Evolutionary conservation across 352 stramenopile species (phyloP).

Genomic region (Phytophthora lateralis): DNA sequence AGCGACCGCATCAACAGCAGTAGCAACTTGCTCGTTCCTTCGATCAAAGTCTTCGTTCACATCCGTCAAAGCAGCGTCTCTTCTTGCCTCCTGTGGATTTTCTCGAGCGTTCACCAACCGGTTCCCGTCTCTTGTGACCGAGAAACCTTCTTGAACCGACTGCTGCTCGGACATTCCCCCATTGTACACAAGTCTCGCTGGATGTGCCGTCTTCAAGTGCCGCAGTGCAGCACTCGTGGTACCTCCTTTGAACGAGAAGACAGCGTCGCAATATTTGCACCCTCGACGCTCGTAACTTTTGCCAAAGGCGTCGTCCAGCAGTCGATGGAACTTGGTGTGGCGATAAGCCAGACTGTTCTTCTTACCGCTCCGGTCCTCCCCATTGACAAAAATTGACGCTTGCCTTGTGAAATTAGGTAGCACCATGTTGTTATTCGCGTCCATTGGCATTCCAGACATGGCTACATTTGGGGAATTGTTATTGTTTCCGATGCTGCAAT

Average conservation of each 20-base stretch:
- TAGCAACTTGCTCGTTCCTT: neutral
- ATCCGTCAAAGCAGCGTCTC: neutral
- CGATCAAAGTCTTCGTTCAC: neutral
- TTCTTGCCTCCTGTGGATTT: neutral
- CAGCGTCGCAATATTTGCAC: constrained; percentile 50
- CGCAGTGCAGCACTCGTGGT: constrained; percentile 59
- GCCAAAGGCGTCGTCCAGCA: constrained; percentile 31
- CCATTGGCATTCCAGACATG: constrained; percentile 4
- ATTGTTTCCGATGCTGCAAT: neutral
- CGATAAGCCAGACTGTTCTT: constrained; percentile 44
- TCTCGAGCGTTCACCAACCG: too few relatives aligned
- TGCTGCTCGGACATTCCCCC: neutral
- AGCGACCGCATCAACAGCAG: neutral
- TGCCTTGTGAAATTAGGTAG: neutral
- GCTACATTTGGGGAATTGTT: constrained; percentile 7
- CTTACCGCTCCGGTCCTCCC: constrained; percentile 21
- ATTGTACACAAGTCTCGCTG: constrained; percentile 16
- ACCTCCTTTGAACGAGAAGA: constrained; percentile 60
- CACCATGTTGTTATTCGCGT: neutral
- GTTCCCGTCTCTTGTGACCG: neutral
- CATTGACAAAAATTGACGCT: neutral
- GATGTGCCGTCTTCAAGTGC: constrained; percentile 51
- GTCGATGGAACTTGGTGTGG: constrained; percentile 40
- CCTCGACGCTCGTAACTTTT: constrained; percentile 45
- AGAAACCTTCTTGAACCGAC: neutral